phyloP scores from a whole-genome alignment of 2,329 filamentous ascomycete genomes.

The Pleurostoma richardsiae region DNA sequence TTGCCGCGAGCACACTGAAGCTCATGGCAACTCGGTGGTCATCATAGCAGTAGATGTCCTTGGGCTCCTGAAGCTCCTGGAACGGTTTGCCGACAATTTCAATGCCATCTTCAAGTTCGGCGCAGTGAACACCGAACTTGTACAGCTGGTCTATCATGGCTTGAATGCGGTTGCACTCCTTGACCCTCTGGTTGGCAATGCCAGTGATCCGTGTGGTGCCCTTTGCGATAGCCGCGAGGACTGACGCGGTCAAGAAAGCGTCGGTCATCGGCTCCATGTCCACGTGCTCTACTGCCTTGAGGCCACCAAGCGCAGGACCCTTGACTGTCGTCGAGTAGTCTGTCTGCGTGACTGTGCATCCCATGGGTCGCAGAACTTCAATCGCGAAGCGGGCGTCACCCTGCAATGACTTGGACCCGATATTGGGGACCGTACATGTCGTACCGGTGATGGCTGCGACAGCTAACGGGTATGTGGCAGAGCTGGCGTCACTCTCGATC shows the following conservation, averaged over 20 bases:
- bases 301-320: slow-evolving; percentile 68
- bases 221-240: slow-evolving; percentile 82
- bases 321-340: slow-evolving; percentile 86
- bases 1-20: slow-evolving; percentile 81
- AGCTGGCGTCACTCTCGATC: slow-evolving; percentile 96
- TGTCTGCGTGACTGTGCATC: slow-evolving; percentile 82
- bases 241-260: slow-evolving; percentile 91
- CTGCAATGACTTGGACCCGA: slow-evolving; percentile 85
- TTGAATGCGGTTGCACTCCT: slow-evolving; percentile 93
- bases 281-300: slow-evolving; percentile 74
- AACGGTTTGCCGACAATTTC: slow-evolving; percentile 55
- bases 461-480: slow-evolving; percentile 91
- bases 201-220: slow-evolving; percentile 83
- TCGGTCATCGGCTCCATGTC: slow-evolving; percentile 99
- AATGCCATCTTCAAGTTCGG: slow-evolving; percentile 93
- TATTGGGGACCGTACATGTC: slow-evolving; percentile 93
- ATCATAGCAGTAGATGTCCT: slow-evolving; percentile 85
- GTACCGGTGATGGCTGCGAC: slow-evolving; percentile 94
- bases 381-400: slow-evolving; percentile 93
- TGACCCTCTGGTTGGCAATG: slow-evolving; percentile 96
- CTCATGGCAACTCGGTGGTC: slow-evolving; percentile 98
- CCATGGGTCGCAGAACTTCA: slow-evolving; percentile 88
- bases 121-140: slow-evolving; percentile 85
- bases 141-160: slow-evolving; percentile 94
- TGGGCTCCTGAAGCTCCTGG: slow-evolving; percentile 45